Base-by-base conservation (phyloP, 441 rosid genomes). In the Oxalis stricta region DNA sequence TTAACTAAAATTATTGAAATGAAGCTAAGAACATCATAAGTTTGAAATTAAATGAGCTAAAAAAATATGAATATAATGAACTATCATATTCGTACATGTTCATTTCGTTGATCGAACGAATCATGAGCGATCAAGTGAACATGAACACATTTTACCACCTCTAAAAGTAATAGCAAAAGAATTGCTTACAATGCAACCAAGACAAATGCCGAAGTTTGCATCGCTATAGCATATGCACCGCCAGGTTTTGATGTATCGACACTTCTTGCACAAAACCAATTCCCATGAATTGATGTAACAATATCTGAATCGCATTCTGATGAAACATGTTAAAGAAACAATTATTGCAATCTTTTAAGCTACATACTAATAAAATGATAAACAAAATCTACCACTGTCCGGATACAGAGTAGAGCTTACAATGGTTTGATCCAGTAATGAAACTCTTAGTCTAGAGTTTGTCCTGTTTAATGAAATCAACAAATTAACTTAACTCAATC, bases 191-290 rank as follows among this genome's bases (percentile, higher is more conserved):
- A 38, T 15, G 83, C 79, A 64, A 87, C 78, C 58, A 84, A 55
- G 24, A 87, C 54, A 42, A 72, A 75, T 7, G 69, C 64, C 2
- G 80, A 50, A 0, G 93, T 76, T 61, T 81, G 95, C 69, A 79
- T 63, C 55, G 79, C 72, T 35, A 84, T 71, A 50, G 67, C 84
- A 50, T 95, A 95, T 77, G 79, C 97, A 45, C 93, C 95, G 42
- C 77, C 61, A 46, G 84, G 71, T 33, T 70, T 71, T 7, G 66
- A 48, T 7, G 85, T 33, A 60, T 79, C 73, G 53, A 82, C 26
- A 56, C 85, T 79, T 60, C 97, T 81, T 41, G 95, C 91, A 45
- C 61, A 72, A 41, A 88, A 84, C 84, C 93, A 82, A 9, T 64
- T 77, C 64, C 84, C 93, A 33, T 84, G 77, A 41, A 79, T 56